Conservation (phyloP, 495 filamentous ascomycete genomes). For the Neurospora sp. region DNA sequence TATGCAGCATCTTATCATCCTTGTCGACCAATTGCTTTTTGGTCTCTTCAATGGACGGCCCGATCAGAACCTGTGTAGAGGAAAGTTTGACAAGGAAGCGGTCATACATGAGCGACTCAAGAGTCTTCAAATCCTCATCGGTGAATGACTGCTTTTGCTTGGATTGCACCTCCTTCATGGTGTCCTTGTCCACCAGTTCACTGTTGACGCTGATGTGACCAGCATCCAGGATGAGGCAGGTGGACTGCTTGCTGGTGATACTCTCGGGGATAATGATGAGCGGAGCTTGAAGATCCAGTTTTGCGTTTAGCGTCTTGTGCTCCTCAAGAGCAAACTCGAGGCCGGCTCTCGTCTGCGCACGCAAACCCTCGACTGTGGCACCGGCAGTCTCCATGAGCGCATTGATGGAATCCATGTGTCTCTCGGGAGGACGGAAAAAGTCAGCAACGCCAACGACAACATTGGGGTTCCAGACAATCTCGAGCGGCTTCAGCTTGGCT, state of each 20-base stretch:
- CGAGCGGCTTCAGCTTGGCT: slow-evolving; percentile 86
- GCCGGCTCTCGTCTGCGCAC: slow-evolving; percentile 90
- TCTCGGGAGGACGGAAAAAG: slow-evolving; percentile 92
- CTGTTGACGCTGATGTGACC: slow-evolving; percentile 92
- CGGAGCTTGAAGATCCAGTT: slow-evolving; percentile 89
- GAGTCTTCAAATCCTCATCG: slow-evolving; percentile 74
- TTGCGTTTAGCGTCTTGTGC: slow-evolving; percentile 94
- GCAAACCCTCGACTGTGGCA: slow-evolving; percentile 84
- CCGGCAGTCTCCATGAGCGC: slow-evolving; percentile 91
- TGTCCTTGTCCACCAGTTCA: slow-evolving; percentile 82
- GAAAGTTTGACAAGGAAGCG: slow-evolving; percentile 85
- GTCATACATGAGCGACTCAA: slow-evolving; percentile 92
- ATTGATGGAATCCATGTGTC: slow-evolving; percentile 96
- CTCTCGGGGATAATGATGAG: slow-evolving; percentile 93
- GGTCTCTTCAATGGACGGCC: slow-evolving; percentile 85
- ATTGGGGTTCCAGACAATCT: slow-evolving; percentile 92
- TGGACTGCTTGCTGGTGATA: slow-evolving; percentile 65
- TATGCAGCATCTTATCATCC: slow-evolving; percentile 65
- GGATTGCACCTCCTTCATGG: slow-evolving; percentile 76
- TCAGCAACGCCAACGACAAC: slow-evolving; percentile 81
- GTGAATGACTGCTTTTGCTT: slow-evolving; percentile 85
- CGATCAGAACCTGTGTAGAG: slow-evolving; percentile 89
- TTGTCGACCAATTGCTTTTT: slow-evolving; percentile 68
- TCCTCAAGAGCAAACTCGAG: slow-evolving; percentile 93
- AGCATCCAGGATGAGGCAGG: slow-evolving; percentile 89